Conservation (phyloP, 495 filamentous ascomycete genomes). For the Penicillium alfredii region DNA sequence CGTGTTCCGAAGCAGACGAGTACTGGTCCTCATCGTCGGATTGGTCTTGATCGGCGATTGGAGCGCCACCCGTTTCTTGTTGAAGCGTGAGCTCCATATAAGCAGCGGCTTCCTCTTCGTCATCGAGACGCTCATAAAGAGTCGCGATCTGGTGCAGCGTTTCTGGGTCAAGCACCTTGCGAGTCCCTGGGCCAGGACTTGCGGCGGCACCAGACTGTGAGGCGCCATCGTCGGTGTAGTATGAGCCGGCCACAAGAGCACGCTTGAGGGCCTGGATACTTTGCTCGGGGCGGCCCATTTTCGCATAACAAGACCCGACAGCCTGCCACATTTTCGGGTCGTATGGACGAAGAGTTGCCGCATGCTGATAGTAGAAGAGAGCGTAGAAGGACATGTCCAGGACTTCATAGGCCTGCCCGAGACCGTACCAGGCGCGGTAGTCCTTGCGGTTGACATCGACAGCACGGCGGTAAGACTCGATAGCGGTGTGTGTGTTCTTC, state of each 20-base stretch:
- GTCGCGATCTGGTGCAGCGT: constrained; percentile 82
- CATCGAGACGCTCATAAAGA: constrained; percentile 74
- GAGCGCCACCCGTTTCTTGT: constrained; percentile 64
- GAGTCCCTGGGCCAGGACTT: constrained; percentile 18
- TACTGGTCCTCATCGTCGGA: constrained; percentile 30
- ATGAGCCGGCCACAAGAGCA: constrained; percentile 75
- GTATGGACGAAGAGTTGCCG: constrained; percentile 81
- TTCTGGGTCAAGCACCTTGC: constrained; percentile 75
- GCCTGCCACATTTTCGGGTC: constrained; percentile 99
- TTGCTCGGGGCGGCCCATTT: constrained; percentile 73
- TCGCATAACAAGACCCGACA: constrained; percentile 82
- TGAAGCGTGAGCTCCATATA: constrained; percentile 95
- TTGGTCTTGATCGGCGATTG: constrained; percentile 23
- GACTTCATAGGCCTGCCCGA: constrained; percentile 96
- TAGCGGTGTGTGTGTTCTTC: constrained; percentile 98
- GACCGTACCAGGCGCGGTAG: constrained; percentile 96
- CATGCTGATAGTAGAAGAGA: constrained; percentile 95
- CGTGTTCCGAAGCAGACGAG: constrained; percentile 19
- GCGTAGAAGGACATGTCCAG: constrained; percentile 97
- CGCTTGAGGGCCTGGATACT: constrained; percentile 93
- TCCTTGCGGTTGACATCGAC: constrained; percentile 96
- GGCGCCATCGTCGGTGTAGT: constrained; percentile 57
- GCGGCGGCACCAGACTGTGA: constrained; percentile 19
- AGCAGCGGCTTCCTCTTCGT: constrained; percentile 70
- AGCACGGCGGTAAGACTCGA: constrained; percentile 92